Conservation (phyloP, 1,139 yeast genomes). For the Candida mesenterica region DNA sequence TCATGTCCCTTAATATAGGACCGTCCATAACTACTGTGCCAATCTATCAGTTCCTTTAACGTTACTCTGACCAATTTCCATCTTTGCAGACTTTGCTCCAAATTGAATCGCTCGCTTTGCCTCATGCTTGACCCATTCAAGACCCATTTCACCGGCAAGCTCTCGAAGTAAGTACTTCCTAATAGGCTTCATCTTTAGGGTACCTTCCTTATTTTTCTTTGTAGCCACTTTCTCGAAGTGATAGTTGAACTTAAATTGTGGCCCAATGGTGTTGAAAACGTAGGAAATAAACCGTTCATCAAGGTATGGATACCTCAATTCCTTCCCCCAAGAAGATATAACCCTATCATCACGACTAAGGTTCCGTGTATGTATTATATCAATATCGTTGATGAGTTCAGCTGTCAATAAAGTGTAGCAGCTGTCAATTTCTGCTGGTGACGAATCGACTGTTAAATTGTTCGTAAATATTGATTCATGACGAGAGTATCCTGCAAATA, state of each 20-base stretch:
- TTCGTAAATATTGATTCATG: constrained; percentile 53
- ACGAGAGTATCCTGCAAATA: constrained; percentile 88
- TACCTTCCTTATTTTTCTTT: constrained; percentile 28
- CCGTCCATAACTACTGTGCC: no score
- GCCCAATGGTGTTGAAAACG: constrained; percentile 49
- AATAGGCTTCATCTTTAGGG: constrained; percentile 25
- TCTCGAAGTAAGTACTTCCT: constrained; percentile 66
- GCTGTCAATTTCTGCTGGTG: constrained; percentile 16
- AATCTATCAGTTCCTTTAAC: constrained; percentile 59
- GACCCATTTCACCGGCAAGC: constrained; percentile 53
- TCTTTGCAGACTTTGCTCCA: constrained; percentile 93
- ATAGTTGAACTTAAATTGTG: constrained; percentile 46
- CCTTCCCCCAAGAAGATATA: constrained; percentile 83
- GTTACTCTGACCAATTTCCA: constrained; percentile 72
- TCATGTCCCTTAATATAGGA: no score
- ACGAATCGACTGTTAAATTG: constrained; percentile 15
- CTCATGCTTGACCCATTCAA: constrained; percentile 63
- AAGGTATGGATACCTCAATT: constrained; percentile 83
- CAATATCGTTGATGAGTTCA: constrained; percentile 69
- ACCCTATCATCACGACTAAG: constrained; percentile 91
- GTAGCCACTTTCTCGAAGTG: constrained; percentile 26
- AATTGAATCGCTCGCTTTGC: constrained; percentile 95
- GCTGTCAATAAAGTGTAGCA: constrained; percentile 25
- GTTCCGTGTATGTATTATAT: constrained; percentile 72
- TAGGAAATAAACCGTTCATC: constrained; percentile 60